phyloP scores from a whole-genome alignment of 1,284 basidiomycete species.

The Apiotrichum veenhuisii region DNA sequence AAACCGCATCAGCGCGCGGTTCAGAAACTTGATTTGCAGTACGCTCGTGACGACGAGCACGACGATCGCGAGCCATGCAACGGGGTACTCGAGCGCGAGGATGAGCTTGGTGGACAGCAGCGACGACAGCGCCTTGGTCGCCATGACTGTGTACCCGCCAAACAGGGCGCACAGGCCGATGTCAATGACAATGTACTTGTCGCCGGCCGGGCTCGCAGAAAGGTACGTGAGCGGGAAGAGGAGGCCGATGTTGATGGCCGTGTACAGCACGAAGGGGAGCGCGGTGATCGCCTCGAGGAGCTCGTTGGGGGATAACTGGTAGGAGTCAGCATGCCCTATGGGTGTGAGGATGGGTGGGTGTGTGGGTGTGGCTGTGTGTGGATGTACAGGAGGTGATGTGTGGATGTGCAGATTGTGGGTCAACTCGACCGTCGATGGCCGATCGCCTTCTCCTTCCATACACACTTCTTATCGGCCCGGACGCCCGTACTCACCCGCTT shows the following conservation, averaged over 20 bases:
- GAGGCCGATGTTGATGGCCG: constrained; percentile 59
- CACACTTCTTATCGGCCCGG: background rate
- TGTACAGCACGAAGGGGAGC: constrained; percentile 69
- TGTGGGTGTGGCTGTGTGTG: too few species aligned
- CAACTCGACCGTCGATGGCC: too few species aligned
- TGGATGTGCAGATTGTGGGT: too few species aligned
- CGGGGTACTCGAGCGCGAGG: constrained; percentile 67
- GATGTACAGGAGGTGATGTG: too few species aligned
- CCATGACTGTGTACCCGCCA: constrained; percentile 82
- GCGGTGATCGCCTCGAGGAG: constrained; percentile 67
- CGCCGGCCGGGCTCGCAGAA: constrained; percentile 62
- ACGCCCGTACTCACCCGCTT: constrained; percentile 51
- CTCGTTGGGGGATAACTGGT: constrained; percentile 59
- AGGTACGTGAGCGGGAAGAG: constrained; percentile 58
- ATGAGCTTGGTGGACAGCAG: constrained; percentile 73
- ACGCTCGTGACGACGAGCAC: constrained; percentile 76
- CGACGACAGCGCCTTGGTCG: constrained; percentile 76
- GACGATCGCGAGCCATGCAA: constrained; percentile 69
- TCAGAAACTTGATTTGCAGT: constrained; percentile 86
- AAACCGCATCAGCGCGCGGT: constrained; percentile 82
- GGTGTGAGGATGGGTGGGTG: background rate
- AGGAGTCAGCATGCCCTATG: constrained; percentile 2
- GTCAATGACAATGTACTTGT: constrained; percentile 73
- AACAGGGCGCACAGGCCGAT: constrained; percentile 58
- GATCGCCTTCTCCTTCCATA: too few species aligned